These are phyloP conservation scores for Emmonsia crescens DNA, from an alignment of 2,329 filamentous ascomycete species.

Conservation along the genomic window DNA sequence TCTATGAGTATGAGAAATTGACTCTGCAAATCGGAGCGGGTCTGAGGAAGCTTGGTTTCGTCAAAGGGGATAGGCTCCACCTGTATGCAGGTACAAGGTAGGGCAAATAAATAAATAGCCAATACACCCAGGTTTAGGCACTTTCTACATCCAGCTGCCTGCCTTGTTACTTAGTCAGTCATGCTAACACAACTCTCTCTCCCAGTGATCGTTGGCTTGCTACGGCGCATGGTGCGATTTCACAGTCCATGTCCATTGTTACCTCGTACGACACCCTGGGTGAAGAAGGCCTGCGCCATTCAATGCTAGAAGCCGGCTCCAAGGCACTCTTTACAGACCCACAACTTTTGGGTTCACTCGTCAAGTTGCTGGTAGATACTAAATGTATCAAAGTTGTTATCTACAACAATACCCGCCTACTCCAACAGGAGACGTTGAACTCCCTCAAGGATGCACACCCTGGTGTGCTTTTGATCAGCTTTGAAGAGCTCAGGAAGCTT, in stretches of 20 bases:
- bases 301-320: conserved; percentile 20
- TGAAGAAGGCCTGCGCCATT: conserved; percentile 22
- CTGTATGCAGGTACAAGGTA: conserved; percentile 63
- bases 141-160: background rate
- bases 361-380: conserved; percentile 41
- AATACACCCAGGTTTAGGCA: too few relatives aligned
- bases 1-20: conserved; percentile 64
- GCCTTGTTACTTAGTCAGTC: background rate
- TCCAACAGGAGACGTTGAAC: conserved; percentile 38
- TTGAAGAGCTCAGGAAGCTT: conserved; percentile 44
- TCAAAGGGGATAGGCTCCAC: conserved; percentile 53
- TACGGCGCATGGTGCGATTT: conserved; percentile 44
- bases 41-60: conserved; percentile 56
- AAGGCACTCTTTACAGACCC: conserved; percentile 24
- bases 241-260: conserved; percentile 77
- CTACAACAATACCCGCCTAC: conserved; percentile 42
- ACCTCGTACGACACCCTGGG: conserved; percentile 49
- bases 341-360: conserved; percentile 35
- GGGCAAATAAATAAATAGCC: background rate
- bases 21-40: conserved; percentile 55
- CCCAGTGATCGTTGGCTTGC: conserved; percentile 6
- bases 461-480: conserved; percentile 32
- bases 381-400: conserved; percentile 42
- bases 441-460: conserved; percentile 41
- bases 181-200: background rate